These are phyloP conservation scores for Xylariaceae sp. DNA, from an alignment of 2,329 filamentous ascomycete species.

Conservation along the genomic window DNA sequence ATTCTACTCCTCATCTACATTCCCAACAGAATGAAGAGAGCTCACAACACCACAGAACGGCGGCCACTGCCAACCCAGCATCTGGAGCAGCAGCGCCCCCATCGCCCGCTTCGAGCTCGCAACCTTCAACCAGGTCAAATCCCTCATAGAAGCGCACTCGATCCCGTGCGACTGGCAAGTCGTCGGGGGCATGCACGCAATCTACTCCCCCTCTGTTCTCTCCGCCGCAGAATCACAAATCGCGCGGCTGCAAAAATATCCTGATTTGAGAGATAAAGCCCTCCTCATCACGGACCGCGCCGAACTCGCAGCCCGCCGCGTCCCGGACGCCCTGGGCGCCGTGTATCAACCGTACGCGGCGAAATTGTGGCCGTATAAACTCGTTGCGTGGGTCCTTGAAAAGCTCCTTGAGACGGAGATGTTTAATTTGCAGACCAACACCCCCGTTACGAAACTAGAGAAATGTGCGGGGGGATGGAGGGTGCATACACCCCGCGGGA, in stretches of 20 bases:
- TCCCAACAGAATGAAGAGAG: background rate
- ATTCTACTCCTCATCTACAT: background rate
- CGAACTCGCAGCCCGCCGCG: conserved; percentile 47
- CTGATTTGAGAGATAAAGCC: conserved; percentile 50
- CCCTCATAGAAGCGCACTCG: conserved; percentile 49
- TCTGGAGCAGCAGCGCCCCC: conserved; percentile 56
- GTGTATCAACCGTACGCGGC: conserved; percentile 61
- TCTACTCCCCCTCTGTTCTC: conserved; percentile 54
- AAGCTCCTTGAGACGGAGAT: conserved; percentile 29
- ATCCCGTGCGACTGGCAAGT: conserved; percentile 67
- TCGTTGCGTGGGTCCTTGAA: conserved; percentile 67
- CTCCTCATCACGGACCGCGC: conserved; percentile 36
- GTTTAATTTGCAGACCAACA: conserved; percentile 72
- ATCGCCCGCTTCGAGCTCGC: conserved; percentile 67
- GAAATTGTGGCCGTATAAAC: conserved; percentile 77
- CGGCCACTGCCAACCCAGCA: conserved; percentile 68
- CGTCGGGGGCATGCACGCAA: conserved; percentile 58
- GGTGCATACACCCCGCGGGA: conserved; percentile 59
- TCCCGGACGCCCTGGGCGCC: conserved; percentile 55
- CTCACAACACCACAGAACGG: conserved; percentile 47
- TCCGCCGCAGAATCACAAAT: conserved; percentile 47
- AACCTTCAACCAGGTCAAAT: conserved; percentile 57
- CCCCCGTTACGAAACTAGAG: conserved; percentile 51
- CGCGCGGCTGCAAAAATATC: conserved; percentile 45
- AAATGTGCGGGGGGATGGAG: conserved; percentile 38